phyloP scores from a whole-genome alignment of 495 filamentous ascomycete species.

The Aspergillus nidulans region DNA sequence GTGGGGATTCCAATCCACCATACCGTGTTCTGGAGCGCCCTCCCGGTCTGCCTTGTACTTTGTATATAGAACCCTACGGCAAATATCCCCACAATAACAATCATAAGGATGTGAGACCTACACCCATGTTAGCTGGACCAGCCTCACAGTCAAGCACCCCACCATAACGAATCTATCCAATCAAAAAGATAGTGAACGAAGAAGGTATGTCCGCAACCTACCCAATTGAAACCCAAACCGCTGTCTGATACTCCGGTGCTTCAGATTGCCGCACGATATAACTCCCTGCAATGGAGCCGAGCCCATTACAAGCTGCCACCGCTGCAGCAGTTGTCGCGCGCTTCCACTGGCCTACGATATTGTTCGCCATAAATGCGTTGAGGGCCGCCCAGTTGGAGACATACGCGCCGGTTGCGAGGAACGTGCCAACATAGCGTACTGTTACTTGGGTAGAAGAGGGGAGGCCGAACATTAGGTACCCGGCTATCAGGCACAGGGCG shows the following conservation, averaged over 20 bases:
- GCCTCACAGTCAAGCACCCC: constrained; percentile 6
- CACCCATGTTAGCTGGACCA: not conserved
- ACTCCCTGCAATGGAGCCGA: constrained; percentile 71
- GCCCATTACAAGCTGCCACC: constrained; percentile 66
- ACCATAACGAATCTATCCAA: too few species aligned
- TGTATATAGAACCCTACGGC: constrained; percentile 57
- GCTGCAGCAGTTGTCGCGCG: constrained; percentile 65
- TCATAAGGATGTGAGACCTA: constrained; percentile 62
- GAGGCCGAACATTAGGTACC: constrained; percentile 73
- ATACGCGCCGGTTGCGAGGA: constrained; percentile 73
- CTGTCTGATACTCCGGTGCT: constrained; percentile 64
- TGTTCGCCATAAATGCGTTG: constrained; percentile 68
- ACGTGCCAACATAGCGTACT: constrained; percentile 69
- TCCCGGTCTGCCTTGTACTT: constrained; percentile 51
- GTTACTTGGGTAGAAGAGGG: constrained; percentile 52
- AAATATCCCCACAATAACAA: constrained; percentile 55
- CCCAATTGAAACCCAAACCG: constrained; percentile 69
- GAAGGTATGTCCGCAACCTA: too few species aligned
- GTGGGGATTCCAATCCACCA: not conserved
- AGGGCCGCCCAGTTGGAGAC: constrained; percentile 77
- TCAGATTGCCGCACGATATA: constrained; percentile 67
- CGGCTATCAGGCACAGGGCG: constrained; percentile 61
- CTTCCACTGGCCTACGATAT: constrained; percentile 74
- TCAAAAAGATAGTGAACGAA: too few species aligned
- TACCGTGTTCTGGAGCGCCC: constrained; percentile 53